Conservation (phyloP, 306 rosid species). For the Dalbergia cochinchinensis region DNA sequence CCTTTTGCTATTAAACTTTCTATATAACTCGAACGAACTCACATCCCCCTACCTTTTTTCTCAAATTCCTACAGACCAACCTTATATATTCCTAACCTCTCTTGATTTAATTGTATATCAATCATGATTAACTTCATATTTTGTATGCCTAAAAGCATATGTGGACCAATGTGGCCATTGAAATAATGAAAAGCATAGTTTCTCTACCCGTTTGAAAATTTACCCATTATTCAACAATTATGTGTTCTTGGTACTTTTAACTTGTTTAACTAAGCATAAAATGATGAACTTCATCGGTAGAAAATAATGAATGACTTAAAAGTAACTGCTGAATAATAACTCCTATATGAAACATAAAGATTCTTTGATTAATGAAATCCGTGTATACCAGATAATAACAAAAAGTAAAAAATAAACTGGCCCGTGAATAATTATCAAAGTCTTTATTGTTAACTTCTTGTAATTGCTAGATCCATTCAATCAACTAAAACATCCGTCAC, state of each 20-base stretch:
- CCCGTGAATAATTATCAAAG: neutral
- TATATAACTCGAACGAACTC: slow-evolving; percentile 62
- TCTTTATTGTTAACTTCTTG: neutral
- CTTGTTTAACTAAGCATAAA: slow-evolving; percentile 46
- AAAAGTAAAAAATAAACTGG: too few relatives aligned
- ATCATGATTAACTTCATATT: slow-evolving; percentile 50
- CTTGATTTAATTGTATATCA: slow-evolving; percentile 43
- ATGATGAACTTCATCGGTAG: slow-evolving; percentile 46
- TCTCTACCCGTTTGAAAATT: slow-evolving; percentile 34
- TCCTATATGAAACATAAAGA: neutral
- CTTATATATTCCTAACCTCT: slow-evolving; percentile 58
- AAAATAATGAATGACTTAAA: slow-evolving; percentile 36
- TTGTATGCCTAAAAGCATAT: slow-evolving; percentile 24
- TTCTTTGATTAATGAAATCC: neutral
- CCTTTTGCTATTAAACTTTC: slow-evolving; percentile 53
- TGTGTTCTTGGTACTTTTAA: slow-evolving; percentile 53
- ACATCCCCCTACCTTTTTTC: slow-evolving; percentile 59
- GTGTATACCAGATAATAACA: too few relatives aligned
- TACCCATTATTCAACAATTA: slow-evolving; percentile 54
- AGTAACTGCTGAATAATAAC: slow-evolving; percentile 14
- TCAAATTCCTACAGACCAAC: slow-evolving; percentile 60
- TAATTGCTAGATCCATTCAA: too few relatives aligned
- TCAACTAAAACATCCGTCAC: too few relatives aligned
- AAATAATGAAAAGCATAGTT: slow-evolving; percentile 32
- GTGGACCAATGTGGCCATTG: slow-evolving; percentile 48